phyloP scores from a whole-genome alignment of 345 rosid genomes.

The Psidium friedrichsthalianum region DNA sequence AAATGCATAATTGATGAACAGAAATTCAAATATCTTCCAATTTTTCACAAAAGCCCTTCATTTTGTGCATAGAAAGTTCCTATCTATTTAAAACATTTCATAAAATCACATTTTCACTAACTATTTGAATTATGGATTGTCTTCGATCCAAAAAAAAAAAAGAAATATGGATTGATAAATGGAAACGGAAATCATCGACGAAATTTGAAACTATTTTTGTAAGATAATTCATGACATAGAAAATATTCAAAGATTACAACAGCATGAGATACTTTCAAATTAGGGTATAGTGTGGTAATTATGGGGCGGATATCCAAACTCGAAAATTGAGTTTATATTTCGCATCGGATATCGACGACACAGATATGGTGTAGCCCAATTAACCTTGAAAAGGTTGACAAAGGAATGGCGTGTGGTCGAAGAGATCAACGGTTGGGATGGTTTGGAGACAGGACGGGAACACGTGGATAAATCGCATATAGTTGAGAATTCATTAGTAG shows the following conservation, averaged over 20 bases:
- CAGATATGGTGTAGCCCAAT: not conserved
- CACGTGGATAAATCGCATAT: not conserved
- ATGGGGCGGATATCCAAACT: too few relatives aligned
- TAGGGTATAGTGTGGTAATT: not conserved
- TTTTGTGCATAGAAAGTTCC: not conserved
- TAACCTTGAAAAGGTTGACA: not conserved
- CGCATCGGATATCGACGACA: not conserved
- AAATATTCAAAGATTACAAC: not conserved
- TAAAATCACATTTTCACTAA: too few relatives aligned
- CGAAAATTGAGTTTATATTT: too few relatives aligned
- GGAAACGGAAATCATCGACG: not conserved
- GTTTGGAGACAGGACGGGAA: not conserved
- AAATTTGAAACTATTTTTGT: not conserved
- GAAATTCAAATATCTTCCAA: not conserved
- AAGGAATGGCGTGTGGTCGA: not conserved
- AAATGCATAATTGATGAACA: not conserved
- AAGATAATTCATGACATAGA: not conserved
- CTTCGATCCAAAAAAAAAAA: too few relatives aligned
- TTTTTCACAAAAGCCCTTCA: not conserved
- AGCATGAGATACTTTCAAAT: not conserved
- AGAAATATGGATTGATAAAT: not conserved
- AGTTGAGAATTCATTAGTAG: not conserved
- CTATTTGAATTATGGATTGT: not conserved
- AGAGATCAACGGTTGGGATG: not conserved
- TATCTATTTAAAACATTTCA: not conserved